Base-by-base conservation (phyloP, 1,139 yeast species). In the Tardiomyces digboiensis region DNA sequence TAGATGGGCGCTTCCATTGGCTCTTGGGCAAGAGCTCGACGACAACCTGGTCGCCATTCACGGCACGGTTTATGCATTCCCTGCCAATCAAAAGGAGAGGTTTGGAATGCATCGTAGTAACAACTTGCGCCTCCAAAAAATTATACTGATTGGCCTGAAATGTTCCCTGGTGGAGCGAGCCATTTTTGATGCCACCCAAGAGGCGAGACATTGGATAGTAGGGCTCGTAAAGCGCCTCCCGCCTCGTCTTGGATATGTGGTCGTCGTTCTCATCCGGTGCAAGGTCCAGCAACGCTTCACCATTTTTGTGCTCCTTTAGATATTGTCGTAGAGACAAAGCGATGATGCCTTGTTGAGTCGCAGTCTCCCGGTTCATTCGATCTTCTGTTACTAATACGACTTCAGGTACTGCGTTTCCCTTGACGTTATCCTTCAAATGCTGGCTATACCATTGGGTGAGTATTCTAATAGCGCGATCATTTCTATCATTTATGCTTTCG, bases 1-100 rank as follows among this genome's bases (percentile, higher is more conserved):
- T 68, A 0, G 94, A 80, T 2, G 96, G 95, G 42, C 79, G 81
- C 57, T 84, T 82, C 98, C 98, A 93, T 60, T 86, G 80, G 36
- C 74, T 73, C 54, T 84, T 77, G 2, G 97, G 97, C 42, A 93
- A 70, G 39, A 93, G 69, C 64, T 93, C 97, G 5, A 93, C 88
- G 42, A 88, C 85, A 14, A 93, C 97, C 19, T 80, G 76, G 58
- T 93, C 99, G 29, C 95, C 89, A 55, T 86, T 86, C 65, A 91
- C 88, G 0, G 93, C 86, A 61, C 99, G 78, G 61, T 93, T 93
- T 54, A 91, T 68, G 59, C 82, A 80, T 55, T 84, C 86, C 40
- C 91, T 75, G 0, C 98, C 99, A 18, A 83, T 66, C 36, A 93
- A 71, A 38, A 89, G 69, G 42, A 93, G 72, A 1, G 97, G 97